Conservation (phyloP, 2,329 filamentous ascomycete genomes). For the Erysiphe pulchra region DNA sequence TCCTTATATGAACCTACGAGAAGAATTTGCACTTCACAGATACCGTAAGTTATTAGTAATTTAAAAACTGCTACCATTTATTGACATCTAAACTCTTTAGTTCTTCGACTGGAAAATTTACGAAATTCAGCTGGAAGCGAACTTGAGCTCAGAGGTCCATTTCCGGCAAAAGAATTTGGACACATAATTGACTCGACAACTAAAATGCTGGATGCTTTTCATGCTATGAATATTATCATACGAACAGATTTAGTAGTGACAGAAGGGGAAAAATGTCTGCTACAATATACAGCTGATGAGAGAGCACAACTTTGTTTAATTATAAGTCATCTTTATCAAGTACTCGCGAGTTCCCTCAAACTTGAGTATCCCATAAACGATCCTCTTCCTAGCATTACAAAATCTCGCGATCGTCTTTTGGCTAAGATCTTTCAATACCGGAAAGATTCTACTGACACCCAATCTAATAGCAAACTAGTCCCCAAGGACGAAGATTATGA, state of each 20-base stretch:
- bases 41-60: conserved; percentile 25
- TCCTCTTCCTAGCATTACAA: conserved; percentile 58
- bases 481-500: conserved; percentile 65
- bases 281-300: conserved; percentile 57
- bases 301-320: conserved; percentile 59
- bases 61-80: neutral
- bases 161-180: conserved; percentile 47
- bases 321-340: conserved; percentile 68
- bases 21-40: conserved; percentile 66
- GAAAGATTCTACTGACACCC: conserved; percentile 21
- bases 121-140: conserved; percentile 53
- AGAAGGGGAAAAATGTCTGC: conserved; percentile 54
- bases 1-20: conserved; percentile 65
- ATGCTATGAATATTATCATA: conserved; percentile 86
- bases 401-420: conserved; percentile 57
- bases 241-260: conserved; percentile 52
- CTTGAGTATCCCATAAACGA: conserved; percentile 84
- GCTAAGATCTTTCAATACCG: conserved; percentile 75
- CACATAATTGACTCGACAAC: conserved; percentile 58
- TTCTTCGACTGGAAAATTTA: conserved; percentile 44
- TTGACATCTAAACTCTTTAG: conserved; percentile 12
- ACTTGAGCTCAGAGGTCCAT: conserved; percentile 70
- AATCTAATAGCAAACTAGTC: conserved; percentile 3
- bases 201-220: conserved; percentile 75
- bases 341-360: conserved; percentile 81